Evolutionary conservation across 805 yeast species (phyloP).

Genomic region (Zygotorulaspora florentina): DNA sequence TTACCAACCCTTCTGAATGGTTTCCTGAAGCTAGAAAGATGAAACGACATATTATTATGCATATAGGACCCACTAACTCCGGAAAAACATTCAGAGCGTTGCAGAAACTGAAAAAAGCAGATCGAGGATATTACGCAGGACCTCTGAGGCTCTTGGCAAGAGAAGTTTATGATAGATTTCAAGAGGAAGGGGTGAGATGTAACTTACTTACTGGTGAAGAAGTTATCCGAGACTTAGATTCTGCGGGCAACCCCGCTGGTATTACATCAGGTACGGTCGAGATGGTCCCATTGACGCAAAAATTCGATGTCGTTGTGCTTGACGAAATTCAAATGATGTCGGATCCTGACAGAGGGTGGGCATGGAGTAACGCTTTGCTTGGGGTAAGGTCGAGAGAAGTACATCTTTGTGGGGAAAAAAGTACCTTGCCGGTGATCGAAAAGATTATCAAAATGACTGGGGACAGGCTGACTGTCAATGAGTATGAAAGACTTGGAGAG

Average conservation of each 20-base stretch:
- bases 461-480: conserved; percentile 67
- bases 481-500: conserved; percentile 71
- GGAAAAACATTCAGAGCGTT: conserved; percentile 91
- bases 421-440: conserved; percentile 66
- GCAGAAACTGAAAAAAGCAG: conserved; percentile 56
- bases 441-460: conserved; percentile 66
- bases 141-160: conserved; percentile 88
- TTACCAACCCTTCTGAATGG: conserved; percentile 67
- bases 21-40: conserved; percentile 80
- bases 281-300: conserved; percentile 69
- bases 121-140: conserved; percentile 88
- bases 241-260: conserved; percentile 66
- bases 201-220: conserved; percentile 96
- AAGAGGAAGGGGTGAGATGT: conserved; percentile 60
- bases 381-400: conserved; percentile 84
- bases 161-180: conserved; percentile 83
- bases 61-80: conserved; percentile 95
- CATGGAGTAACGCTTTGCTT: conserved; percentile 88
- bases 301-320: conserved; percentile 81
- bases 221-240: conserved; percentile 65
- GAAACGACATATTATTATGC: conserved; percentile 79
- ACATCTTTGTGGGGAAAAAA: conserved; percentile 91
- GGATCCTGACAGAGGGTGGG: conserved; percentile 76
- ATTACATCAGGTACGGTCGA: conserved; percentile 88
- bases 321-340: conserved; percentile 97